These are phyloP conservation scores for Trichoderma gracile DNA, from an alignment of 2,329 filamentous ascomycete genomes.

Conservation along the genomic window DNA sequence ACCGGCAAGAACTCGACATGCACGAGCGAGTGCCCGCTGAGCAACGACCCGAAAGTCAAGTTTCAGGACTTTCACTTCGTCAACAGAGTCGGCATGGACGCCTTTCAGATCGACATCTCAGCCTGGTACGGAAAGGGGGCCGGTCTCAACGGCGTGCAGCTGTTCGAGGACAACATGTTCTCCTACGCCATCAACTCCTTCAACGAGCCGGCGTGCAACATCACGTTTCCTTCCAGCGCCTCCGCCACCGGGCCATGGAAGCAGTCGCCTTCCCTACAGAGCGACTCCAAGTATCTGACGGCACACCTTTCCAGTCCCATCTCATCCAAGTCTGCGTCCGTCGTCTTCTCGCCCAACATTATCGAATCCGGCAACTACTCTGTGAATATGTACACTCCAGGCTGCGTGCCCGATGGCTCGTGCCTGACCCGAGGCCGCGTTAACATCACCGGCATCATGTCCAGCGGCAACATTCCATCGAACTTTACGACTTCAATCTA, in stretches of 20 bases:
- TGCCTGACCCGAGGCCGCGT: conserved; percentile 78
- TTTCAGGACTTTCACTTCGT: conserved; percentile 94
- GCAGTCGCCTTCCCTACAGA: conserved; percentile 65
- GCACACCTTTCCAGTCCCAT: conserved; percentile 60
- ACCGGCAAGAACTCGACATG: conserved; percentile 70
- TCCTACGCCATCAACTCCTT: conserved; percentile 83
- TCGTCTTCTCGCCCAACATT: conserved; percentile 82
- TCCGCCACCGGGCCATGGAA: conserved; percentile 74
- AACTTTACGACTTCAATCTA: conserved; percentile 65
- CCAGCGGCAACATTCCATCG: conserved; percentile 47
- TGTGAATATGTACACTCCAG: conserved; percentile 88
- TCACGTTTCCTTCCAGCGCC: conserved; percentile 62
- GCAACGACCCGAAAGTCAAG: conserved; percentile 61
- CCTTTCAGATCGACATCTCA: conserved; percentile 80
- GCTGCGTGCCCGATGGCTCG: conserved; percentile 76
- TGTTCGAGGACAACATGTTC: conserved; percentile 83
- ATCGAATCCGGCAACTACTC: conserved; percentile 89
- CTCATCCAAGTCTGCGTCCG: conserved; percentile 60
- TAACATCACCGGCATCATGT: conserved; percentile 75
- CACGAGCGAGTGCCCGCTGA: conserved; percentile 82
- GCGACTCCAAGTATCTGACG: conserved; percentile 74
- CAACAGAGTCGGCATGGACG: conserved; percentile 82
- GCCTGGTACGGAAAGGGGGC: conserved; percentile 85
- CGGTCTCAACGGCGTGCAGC: conserved; percentile 80
- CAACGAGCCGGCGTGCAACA: conserved; percentile 81